Evolutionary conservation across 768 basidiomycete species (phyloP).

Genomic region (Candolleomyces aberdarensis): DNA sequence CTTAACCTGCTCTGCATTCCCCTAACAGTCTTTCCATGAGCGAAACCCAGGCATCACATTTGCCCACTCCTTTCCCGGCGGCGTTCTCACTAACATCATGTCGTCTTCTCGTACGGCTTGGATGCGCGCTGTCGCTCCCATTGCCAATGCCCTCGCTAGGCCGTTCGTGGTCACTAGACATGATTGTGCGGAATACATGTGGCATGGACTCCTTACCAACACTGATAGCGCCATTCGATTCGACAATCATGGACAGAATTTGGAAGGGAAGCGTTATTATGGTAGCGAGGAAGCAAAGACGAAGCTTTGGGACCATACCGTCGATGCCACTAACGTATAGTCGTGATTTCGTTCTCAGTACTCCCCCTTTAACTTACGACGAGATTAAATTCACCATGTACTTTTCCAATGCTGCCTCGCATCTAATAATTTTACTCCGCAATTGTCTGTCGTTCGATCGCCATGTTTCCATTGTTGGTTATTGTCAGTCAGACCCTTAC

Average conservation of each 20-base stretch:
- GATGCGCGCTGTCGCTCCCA: conserved; percentile 16
- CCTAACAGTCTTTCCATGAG: conserved; percentile 29
- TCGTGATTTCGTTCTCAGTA: neutral
- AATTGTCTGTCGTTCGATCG: no score
- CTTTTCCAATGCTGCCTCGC: no score
- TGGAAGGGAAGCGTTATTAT: conserved; percentile 29
- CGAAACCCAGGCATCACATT: conserved; percentile 36
- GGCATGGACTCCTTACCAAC: conserved; percentile 25
- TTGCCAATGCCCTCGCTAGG: conserved; percentile 18
- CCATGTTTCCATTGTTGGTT: no score
- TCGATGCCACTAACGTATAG: conserved; percentile 5
- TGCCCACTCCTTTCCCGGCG: conserved; percentile 36
- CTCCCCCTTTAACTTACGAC: no score
- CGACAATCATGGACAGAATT: conserved; percentile 26
- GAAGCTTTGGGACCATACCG: conserved; percentile 32
- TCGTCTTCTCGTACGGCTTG: conserved; percentile 22
- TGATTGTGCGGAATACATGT: conserved; percentile 35
- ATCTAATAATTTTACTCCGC: no score
- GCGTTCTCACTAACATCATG: conserved; percentile 32
- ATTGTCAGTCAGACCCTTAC: no score
- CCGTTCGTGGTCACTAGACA: conserved; percentile 22
- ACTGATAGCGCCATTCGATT: conserved; percentile 28
- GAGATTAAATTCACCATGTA: no score
- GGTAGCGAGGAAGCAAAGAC: conserved; percentile 35
- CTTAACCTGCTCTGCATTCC: neutral